These are phyloP conservation scores for Pestalotiopsis sp. DNA, from an alignment of 2,329 filamentous ascomycete genomes.

Conservation along the genomic window DNA sequence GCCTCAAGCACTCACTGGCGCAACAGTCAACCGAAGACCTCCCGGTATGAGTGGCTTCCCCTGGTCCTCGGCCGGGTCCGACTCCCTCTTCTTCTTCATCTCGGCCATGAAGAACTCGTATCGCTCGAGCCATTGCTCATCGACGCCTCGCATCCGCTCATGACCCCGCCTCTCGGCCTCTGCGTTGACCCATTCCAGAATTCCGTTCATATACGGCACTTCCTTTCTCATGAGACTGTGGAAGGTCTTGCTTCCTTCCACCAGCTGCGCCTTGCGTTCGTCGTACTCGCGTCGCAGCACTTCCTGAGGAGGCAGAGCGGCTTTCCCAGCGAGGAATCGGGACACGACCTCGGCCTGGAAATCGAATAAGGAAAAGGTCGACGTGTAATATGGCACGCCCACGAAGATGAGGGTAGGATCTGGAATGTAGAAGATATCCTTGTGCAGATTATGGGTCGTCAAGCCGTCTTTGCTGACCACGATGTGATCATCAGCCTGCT, in stretches of 20 bases:
- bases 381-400: conserved; percentile 66
- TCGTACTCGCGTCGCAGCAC: conserved; percentile 39
- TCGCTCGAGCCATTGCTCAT: conserved; percentile 31
- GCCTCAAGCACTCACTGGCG: conserved; percentile 1
- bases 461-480: conserved; percentile 65
- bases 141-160: conserved; percentile 31
- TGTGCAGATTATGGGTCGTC: conserved; percentile 68
- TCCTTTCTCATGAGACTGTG: conserved; percentile 37
- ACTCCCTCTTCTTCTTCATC: conserved; percentile 8
- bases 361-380: conserved; percentile 71
- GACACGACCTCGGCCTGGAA: conserved; percentile 68
- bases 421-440: conserved; percentile 72
- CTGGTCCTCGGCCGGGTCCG: neutral
- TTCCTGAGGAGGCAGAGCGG: conserved; percentile 45
- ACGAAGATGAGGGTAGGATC: conserved; percentile 67
- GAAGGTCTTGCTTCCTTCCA: conserved; percentile 33
- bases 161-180: conserved; percentile 23
- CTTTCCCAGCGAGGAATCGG: conserved; percentile 55
- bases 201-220: conserved; percentile 34
- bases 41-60: neutral
- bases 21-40: neutral
- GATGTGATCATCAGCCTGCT: conserved; percentile 52
- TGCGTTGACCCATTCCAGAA: conserved; percentile 30
- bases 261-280: conserved; percentile 26
- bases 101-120: conserved; percentile 10